Base-by-base conservation (phyloP, 2,329 filamentous ascomycete species). In the Colletotrichum sublineola region DNA sequence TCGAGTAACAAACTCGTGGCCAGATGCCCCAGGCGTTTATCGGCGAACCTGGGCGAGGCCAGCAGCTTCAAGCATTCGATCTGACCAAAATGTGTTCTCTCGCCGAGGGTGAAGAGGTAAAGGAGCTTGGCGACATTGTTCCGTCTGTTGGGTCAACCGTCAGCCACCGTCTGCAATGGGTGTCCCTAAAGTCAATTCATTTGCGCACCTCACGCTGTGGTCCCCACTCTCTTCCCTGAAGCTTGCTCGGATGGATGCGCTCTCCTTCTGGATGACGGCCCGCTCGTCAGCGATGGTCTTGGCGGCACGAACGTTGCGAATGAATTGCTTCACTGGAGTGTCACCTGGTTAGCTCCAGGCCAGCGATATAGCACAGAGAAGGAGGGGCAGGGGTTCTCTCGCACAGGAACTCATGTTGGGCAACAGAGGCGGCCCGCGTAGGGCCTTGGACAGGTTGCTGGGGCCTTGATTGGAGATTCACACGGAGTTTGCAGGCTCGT, bases 281-380 rank as follows among this genome's bases (percentile, higher is more conserved):
- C 96, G 92, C 86, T 99, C 96, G 84, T 99, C 96, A 82, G 97
- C 97, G 81, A 99, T 98, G 46, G 96, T 99, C 87, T 99, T 99
- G 73, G 96, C 95, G 74, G 96, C 96, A 82, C 96, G 94, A 81
- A 99, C 96, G 85, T 98, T 98, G 82, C 96, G 95, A 84, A 99
- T 99, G 86, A 99, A 99, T 86, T 98, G 96, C 87, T 99, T 99
- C 82, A 99, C 96, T 98, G 80, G 72, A 75, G 68, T 61, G 44
- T 64, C 44, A 67, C 52, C 40, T 33, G 33, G 46, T 69, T 56
- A 74, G 74, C 62, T 67, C 48, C 40, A 46, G 24, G 48, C 66
- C 60, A 61, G 40, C 50, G 48, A 44, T 31, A 57, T 31, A 42
- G 36, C 53, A 24, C 46, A 60, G 42, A 58, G 66, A 67, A 64